Evolutionary conservation across 306 rosid species (phyloP).

Genomic region (Lotus japonicus): DNA sequence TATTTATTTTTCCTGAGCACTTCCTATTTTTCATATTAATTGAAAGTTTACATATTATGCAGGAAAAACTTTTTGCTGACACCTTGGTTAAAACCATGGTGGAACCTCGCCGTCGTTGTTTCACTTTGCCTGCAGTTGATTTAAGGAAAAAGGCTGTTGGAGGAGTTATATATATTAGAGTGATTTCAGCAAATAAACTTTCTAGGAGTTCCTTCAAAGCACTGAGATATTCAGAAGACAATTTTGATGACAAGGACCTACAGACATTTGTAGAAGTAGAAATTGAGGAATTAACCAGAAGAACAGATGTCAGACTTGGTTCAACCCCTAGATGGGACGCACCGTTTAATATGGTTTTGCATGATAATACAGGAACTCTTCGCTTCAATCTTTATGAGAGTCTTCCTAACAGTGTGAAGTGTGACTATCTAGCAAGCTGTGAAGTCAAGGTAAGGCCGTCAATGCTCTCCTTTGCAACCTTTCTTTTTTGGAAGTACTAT

Average conservation of each 20-base stretch:
- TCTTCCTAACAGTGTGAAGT: conserved; percentile 64
- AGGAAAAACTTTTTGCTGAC: conserved; percentile 79
- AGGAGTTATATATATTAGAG: conserved; percentile 70
- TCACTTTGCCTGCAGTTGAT: conserved; percentile 71
- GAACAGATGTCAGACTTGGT: conserved; percentile 58
- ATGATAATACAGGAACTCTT: conserved; percentile 63
- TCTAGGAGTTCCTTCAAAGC: conserved; percentile 60
- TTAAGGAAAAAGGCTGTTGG: conserved; percentile 77
- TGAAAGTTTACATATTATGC: conserved; percentile 5
- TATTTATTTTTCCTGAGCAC: neutral
- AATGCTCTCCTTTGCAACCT: neutral
- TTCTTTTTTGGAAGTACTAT: neutral
- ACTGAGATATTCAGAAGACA: conserved; percentile 47
- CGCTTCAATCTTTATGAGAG: conserved; percentile 74
- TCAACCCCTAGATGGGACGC: conserved; percentile 87
- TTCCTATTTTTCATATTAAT: conserved; percentile 4
- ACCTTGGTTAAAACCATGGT: conserved; percentile 87
- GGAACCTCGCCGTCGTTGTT: conserved; percentile 93
- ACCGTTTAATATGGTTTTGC: conserved; percentile 88
- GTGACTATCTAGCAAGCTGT: conserved; percentile 78
- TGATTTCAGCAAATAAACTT: conserved; percentile 73
- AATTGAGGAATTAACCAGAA: conserved; percentile 73
- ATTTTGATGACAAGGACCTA: conserved; percentile 48
- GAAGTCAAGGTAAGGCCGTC: conserved; percentile 72
- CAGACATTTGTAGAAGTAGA: conserved; percentile 92